Percentiles rank a stretch among this genome's conserved stretches.
Conservation (phyloP, 768 basidiomycete genomes). For the Sporobolomyces pararoseus region DNA sequence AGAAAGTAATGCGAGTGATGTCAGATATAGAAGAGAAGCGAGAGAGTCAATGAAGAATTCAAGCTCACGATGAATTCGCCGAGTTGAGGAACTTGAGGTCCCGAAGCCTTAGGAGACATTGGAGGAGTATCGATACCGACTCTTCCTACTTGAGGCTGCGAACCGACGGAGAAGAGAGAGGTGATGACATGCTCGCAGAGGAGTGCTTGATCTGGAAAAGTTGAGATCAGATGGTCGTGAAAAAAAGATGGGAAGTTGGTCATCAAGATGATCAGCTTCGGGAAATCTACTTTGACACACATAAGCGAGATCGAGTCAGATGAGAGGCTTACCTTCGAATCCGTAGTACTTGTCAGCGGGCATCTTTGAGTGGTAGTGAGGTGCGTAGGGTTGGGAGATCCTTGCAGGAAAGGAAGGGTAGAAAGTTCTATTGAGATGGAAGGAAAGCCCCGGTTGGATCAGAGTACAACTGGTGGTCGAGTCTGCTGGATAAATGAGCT, state of each 20-base stretch:
- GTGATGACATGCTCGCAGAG: conserved; percentile 43
- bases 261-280: too few relatives aligned
- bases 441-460: too few relatives aligned
- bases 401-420: neutral
- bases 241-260: too few relatives aligned
- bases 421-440: neutral
- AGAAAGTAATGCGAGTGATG: neutral
- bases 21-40: neutral
- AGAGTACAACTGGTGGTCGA: too few relatives aligned
- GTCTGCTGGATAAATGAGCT: too few relatives aligned
- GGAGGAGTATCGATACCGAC: conserved; percentile 18
- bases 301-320: neutral
- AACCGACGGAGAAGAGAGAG: conserved; percentile 29
- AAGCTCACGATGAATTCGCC: conserved; percentile 44
- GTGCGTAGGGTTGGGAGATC: conserved; percentile 45
- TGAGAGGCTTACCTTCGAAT: conserved; percentile 23
- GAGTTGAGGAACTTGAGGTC: conserved; percentile 24
- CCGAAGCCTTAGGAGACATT: conserved; percentile 6
- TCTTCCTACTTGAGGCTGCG: neutral
- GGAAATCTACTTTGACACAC: neutral
- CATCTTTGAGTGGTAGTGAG: conserved; percentile 3
- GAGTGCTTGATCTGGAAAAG: conserved; percentile 29
- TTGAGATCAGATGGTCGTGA: neutral
- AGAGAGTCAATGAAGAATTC: neutral
- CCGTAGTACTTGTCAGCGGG: conserved; percentile 34